These are phyloP conservation scores for Stachybotrys echinatus DNA, from an alignment of 2,329 filamentous ascomycete species.

Conservation along the genomic window DNA sequence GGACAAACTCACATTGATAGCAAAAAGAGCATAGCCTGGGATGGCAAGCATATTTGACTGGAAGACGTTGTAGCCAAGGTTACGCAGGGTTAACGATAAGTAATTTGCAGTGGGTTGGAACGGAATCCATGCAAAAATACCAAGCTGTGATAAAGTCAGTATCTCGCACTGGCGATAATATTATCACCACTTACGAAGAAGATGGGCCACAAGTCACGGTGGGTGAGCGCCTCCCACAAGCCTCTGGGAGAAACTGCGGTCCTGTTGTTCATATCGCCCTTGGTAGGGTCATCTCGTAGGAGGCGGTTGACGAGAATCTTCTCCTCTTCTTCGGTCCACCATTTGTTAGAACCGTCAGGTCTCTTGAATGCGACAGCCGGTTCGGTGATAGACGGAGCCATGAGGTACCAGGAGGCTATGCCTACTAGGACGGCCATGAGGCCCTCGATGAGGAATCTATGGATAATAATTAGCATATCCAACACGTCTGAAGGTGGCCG, in stretches of 20 bases:
- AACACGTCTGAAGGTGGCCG: no score
- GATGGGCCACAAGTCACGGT: slow-evolving; percentile 43
- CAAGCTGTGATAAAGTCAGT: slow-evolving; percentile 27
- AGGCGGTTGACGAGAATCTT: slow-evolving; percentile 56
- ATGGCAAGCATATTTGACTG: slow-evolving; percentile 59
- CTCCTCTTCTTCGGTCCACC: slow-evolving; percentile 57
- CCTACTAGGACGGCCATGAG: slow-evolving; percentile 42
- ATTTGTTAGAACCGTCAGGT: slow-evolving; percentile 38
- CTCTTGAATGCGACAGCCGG: slow-evolving; percentile 6
- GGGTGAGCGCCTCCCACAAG: slow-evolving; percentile 46
- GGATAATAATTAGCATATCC: no score
- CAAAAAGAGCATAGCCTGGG: slow-evolving; percentile 40
- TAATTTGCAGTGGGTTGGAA: slow-evolving; percentile 43
- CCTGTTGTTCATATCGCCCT: slow-evolving; percentile 56
- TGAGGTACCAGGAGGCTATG: slow-evolving; percentile 45
- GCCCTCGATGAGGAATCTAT: slow-evolving; percentile 46
- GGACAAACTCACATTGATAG: slow-evolving; percentile 27
- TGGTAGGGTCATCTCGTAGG: slow-evolving; percentile 54
- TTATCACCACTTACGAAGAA: slow-evolving; percentile 41
- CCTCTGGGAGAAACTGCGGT: slow-evolving; percentile 44
- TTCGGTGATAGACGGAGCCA: slow-evolving; percentile 35
- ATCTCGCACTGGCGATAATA: no score
- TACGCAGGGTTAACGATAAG: slow-evolving; percentile 52
- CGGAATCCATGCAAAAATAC: slow-evolving; percentile 39
- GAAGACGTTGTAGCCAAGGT: slow-evolving; percentile 55